phyloP scores from a whole-genome alignment of 1,139 yeast genomes.

The Yamadazyma pseudoaaseri region DNA sequence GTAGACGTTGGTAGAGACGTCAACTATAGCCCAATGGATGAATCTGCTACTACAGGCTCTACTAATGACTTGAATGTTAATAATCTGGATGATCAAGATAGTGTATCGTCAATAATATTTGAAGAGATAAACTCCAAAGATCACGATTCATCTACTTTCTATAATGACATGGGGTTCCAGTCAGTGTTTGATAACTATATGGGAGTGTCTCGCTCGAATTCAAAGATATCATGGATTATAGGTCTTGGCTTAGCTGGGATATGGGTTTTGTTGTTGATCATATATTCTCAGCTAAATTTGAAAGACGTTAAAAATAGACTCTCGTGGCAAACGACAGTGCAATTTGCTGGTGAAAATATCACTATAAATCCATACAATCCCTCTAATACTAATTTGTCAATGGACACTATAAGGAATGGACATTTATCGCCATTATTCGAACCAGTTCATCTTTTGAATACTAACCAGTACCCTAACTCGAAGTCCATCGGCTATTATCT shows the following conservation, averaged over 20 bases:
- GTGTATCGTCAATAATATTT: conserved; percentile 28
- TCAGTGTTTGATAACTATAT: conserved; percentile 20
- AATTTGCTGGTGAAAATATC: conserved; percentile 28
- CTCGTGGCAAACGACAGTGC: conserved; percentile 29
- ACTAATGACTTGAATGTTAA: neutral
- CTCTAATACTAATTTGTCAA: conserved; percentile 27
- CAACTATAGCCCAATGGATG: neutral
- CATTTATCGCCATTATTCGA: conserved; percentile 18
- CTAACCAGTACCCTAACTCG: conserved; percentile 32
- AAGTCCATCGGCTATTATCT: conserved; percentile 40
- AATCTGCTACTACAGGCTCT: neutral
- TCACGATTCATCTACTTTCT: conserved; percentile 18
- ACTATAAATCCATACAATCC: conserved; percentile 33
- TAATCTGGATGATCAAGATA: conserved; percentile 10
- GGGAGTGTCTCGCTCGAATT: conserved; percentile 11
- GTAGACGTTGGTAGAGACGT: conserved; percentile 10
- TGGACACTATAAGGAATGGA: conserved; percentile 27
- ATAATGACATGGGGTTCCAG: conserved; percentile 26
- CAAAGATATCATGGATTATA: conserved; percentile 7
- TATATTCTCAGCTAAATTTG: conserved; percentile 30
- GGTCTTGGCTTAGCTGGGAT: conserved; percentile 4
- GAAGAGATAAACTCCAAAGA: conserved; percentile 17
- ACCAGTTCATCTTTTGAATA: conserved; percentile 28
- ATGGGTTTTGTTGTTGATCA: conserved; percentile 31
- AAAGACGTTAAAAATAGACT: conserved; percentile 19